A percentile compares a stretch with the other conserved stretches of the same genome.
Evolutionary conservation across 495 filamentous ascomycete species (phyloP).

Genomic region (Margaritispora aquatica): DNA sequence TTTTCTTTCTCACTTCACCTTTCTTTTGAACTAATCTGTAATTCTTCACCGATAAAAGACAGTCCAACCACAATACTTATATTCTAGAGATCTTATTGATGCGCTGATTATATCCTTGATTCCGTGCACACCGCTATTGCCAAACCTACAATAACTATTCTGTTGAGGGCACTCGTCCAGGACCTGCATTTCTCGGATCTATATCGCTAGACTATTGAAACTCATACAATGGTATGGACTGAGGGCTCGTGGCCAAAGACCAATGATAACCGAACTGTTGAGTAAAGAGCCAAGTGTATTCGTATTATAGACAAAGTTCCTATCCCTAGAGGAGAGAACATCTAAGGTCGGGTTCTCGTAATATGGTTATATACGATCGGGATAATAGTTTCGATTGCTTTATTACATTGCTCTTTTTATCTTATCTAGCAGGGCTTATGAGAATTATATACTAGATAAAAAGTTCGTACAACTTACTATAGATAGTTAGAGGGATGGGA

Average conservation of each 20-base stretch:
- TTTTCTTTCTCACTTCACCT: too few species aligned
- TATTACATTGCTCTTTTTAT: background rate
- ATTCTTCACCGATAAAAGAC: too few species aligned
- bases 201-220: background rate
- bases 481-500: background rate
- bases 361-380: background rate
- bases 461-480: background rate
- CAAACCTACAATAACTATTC: background rate
- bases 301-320: background rate
- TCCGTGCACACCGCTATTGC: background rate
- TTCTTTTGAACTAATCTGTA: too few species aligned
- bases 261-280: background rate
- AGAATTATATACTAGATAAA: background rate
- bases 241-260: background rate
- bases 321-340: background rate
- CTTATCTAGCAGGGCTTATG: background rate
- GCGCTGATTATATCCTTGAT: background rate
- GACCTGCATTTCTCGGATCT: conserved; percentile 1
- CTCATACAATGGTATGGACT: background rate
- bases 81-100: background rate
- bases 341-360: background rate
- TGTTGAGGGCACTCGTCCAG: background rate
- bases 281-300: conserved; percentile 1
- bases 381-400: background rate
- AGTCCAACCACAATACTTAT: too few species aligned